A percentile compares a stretch with the other conserved stretches of the same genome.
Conservation (phyloP, 345 rosid species). For the Citrus medica region DNA sequence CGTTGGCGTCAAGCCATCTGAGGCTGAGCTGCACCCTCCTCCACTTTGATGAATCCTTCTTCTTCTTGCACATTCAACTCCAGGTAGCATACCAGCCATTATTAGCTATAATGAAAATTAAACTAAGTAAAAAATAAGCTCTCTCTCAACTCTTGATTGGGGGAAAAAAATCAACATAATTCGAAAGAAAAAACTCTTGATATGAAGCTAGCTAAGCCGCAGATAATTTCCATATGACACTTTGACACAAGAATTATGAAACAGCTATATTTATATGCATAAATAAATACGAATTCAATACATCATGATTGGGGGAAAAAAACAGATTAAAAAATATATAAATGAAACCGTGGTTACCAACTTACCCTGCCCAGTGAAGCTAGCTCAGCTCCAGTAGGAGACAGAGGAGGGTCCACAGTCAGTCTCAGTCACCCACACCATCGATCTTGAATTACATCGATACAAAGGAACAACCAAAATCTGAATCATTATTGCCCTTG, state of each 20-base stretch:
- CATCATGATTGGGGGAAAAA: too few relatives aligned
- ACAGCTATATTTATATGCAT: not conserved
- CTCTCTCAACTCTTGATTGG: not conserved
- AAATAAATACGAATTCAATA: not conserved
- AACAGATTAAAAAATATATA: not conserved
- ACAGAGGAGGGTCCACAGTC: conserved; percentile 5
- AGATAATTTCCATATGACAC: not conserved
- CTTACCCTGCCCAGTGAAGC: too few relatives aligned
- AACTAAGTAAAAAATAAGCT: not conserved
- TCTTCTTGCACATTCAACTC: conserved; percentile 80
- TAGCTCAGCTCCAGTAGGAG: not conserved
- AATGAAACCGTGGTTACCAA: not conserved
- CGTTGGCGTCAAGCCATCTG: conserved; percentile 20
- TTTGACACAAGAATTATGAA: not conserved
- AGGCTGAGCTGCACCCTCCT: conserved; percentile 3
- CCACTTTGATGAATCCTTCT: conserved; percentile 64
- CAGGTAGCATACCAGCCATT: conserved; percentile 91
- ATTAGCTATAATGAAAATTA: too few relatives aligned
- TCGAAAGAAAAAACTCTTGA: too few relatives aligned
- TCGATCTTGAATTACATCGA: too few relatives aligned
- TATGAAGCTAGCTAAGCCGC: not conserved
- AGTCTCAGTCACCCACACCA: too few relatives aligned
- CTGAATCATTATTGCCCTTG: too few relatives aligned
- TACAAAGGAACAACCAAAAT: too few relatives aligned
- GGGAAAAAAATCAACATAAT: too few relatives aligned